Conservation (phyloP, 768 basidiomycete genomes). For the Amanita molliuscula region DNA sequence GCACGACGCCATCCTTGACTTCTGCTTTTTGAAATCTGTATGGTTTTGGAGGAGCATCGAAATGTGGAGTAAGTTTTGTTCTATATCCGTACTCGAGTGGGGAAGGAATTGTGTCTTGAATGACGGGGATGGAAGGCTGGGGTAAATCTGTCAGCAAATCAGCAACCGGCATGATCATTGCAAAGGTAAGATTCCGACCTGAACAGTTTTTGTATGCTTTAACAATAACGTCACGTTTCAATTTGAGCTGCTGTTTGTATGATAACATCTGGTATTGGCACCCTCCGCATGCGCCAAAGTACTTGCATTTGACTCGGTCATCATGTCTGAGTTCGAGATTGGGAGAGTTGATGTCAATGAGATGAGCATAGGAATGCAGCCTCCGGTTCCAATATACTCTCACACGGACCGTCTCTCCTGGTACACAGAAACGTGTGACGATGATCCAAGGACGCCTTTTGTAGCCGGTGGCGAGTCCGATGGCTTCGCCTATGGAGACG, state of each 20-base stretch:
- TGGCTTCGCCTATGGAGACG: slow-evolving; percentile 45
- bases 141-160: slow-evolving; percentile 35
- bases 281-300: slow-evolving; percentile 85
- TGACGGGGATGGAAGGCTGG: slow-evolving; percentile 44
- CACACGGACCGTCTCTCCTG: slow-evolving; percentile 70
- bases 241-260: slow-evolving; percentile 73
- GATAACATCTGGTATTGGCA: slow-evolving; percentile 97
- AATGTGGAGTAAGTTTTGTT: slow-evolving; percentile 97
- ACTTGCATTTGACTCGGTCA: slow-evolving; percentile 60
- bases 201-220: slow-evolving; percentile 81
- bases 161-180: slow-evolving; percentile 6
- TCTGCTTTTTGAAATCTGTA: slow-evolving; percentile 16
- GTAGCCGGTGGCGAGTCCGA: slow-evolving; percentile 32
- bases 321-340: slow-evolving; percentile 60
- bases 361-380: slow-evolving; percentile 68
- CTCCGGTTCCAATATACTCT: slow-evolving; percentile 62
- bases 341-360: slow-evolving; percentile 53
- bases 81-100: slow-evolving; percentile 88
- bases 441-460: slow-evolving; percentile 62
- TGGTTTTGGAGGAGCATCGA: slow-evolving; percentile 60
- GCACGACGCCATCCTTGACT: slow-evolving; percentile 7
- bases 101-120: slow-evolving; percentile 71
- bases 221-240: slow-evolving; percentile 80
- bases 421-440: slow-evolving; percentile 75
- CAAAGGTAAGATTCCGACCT: slow-evolving; percentile 17